phyloP scores from a whole-genome alignment of 1,284 basidiomycete species.

The Takashimella koratensis region DNA sequence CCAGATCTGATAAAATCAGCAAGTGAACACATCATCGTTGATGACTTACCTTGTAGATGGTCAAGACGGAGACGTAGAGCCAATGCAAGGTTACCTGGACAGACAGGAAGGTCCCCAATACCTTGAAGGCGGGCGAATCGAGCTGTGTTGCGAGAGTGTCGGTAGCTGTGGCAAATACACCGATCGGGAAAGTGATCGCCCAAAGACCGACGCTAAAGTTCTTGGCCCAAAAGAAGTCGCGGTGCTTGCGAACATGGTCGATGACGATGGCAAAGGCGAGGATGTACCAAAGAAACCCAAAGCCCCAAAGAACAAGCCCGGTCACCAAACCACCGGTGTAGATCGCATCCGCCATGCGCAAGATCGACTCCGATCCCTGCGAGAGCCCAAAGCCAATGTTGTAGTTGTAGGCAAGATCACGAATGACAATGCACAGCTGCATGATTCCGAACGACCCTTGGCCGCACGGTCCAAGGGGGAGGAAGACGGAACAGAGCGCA shows the following conservation, averaged over 20 bases:
- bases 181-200: constrained; percentile 49
- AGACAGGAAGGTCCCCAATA: constrained; percentile 57
- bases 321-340: constrained; percentile 35
- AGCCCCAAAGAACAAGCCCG: constrained; percentile 51
- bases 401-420: constrained; percentile 50
- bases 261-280: constrained; percentile 42
- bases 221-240: constrained; percentile 16
- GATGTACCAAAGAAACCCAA: constrained; percentile 50
- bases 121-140: constrained; percentile 55
- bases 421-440: constrained; percentile 53
- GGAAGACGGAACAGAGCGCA: constrained; percentile 60
- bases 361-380: constrained; percentile 25
- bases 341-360: constrained; percentile 50
- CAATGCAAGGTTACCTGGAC: constrained; percentile 58
- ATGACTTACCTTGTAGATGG: constrained; percentile 42
- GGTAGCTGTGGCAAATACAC: constrained; percentile 64
- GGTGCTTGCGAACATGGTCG: constrained; percentile 18
- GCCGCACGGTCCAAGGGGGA: constrained; percentile 58
- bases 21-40: too few species aligned
- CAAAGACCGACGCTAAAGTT: constrained; percentile 43
- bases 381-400: constrained; percentile 37
- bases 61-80: constrained; percentile 55
- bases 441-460: constrained; percentile 61
- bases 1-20: background rate
- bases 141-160: constrained; percentile 56